These are phyloP conservation scores for Ophiostoma sp. DNA, from an alignment of 2,329 filamentous ascomycete species.

Conservation along the genomic window DNA sequence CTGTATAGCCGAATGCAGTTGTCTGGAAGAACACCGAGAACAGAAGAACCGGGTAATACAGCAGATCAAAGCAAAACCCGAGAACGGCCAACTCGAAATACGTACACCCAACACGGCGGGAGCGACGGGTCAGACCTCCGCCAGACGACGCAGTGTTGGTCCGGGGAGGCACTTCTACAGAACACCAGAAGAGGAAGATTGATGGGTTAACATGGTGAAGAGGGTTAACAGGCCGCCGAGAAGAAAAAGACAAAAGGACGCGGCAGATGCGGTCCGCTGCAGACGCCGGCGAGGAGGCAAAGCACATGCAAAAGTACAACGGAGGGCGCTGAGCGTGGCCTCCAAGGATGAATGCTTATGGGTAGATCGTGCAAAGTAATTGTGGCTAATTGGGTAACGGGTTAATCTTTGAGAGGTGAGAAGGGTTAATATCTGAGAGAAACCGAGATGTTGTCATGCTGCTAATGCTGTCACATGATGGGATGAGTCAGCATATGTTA, in stretches of 20 bases:
- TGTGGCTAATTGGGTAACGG: background rate
- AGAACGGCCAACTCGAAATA: background rate
- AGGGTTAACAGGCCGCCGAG: background rate
- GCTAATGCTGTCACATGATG: background rate
- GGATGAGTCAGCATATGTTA: background rate
- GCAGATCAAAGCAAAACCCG: too few species aligned
- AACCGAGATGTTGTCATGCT: too few species aligned
- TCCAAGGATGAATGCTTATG: background rate
- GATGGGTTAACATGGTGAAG: background rate
- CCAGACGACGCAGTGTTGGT: background rate
- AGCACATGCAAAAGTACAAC: background rate
- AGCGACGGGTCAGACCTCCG: background rate
- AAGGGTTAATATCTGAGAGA: background rate
- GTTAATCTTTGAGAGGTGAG: background rate
- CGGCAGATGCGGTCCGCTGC: background rate
- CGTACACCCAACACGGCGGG: background rate
- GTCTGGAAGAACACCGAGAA: background rate
- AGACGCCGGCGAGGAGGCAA: background rate
- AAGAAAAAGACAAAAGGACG: background rate
- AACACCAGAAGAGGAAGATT: background rate
- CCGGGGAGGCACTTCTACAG: background rate
- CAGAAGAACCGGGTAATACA: background rate
- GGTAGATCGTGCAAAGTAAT: background rate
- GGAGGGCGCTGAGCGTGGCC: too few species aligned
- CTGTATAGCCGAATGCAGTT: background rate